Evolutionary conservation across 805 yeast species (phyloP).

Genomic region (Lipomyces yamadae): DNA sequence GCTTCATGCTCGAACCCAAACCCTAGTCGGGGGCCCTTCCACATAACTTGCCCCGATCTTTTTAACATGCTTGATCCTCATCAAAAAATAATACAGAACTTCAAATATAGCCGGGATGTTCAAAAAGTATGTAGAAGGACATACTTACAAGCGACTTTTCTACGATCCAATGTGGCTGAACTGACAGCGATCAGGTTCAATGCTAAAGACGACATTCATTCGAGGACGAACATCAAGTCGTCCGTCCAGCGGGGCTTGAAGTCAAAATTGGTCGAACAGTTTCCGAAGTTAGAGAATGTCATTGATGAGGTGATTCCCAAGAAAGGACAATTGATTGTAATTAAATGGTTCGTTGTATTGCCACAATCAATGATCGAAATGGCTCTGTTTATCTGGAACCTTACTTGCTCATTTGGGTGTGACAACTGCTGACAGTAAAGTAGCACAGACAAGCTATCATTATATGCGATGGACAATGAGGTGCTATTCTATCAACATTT

Average conservation of each 20-base stretch:
- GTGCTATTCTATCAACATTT: constrained; percentile 81
- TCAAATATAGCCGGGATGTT: neutral
- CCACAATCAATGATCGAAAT: neutral
- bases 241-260: constrained; percentile 92
- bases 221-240: constrained; percentile 88
- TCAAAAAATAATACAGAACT: neutral
- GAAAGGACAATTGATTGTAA: constrained; percentile 75
- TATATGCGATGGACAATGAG: constrained; percentile 70
- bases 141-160: neutral
- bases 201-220: constrained; percentile 83
- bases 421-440: neutral
- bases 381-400: neutral
- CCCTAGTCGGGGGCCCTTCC: neutral
- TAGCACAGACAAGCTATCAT: constrained; percentile 78
- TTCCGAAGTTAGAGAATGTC: constrained; percentile 71
- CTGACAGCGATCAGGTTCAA: constrained; percentile 17
- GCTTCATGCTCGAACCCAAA: neutral
- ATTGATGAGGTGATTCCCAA: constrained; percentile 87
- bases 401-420: too few species aligned
- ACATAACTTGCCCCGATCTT: neutral
- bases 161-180: neutral
- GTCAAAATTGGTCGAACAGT: constrained; percentile 71
- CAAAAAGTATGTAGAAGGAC: neutral
- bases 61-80: neutral
- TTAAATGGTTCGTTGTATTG: constrained; percentile 61